Evolutionary conservation across 208 protist species (phyloP).

Genomic region (Borovskyia barvae): DNA sequence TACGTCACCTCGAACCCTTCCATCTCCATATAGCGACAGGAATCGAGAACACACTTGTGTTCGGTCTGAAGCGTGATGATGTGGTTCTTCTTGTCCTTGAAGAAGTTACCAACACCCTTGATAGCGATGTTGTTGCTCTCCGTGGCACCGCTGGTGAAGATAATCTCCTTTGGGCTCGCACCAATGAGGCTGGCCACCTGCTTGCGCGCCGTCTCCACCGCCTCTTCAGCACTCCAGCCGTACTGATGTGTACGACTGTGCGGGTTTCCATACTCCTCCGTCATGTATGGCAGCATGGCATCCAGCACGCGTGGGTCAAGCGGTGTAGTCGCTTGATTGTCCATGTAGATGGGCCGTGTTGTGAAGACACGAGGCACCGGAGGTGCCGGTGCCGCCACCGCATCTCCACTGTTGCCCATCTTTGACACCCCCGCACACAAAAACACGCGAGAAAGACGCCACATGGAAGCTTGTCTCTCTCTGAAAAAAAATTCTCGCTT

Average conservation of each 20-base stretch:
- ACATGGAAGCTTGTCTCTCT: slow-evolving; percentile 24
- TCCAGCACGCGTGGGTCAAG: slow-evolving; percentile 98
- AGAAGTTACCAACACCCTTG: slow-evolving; percentile 98
- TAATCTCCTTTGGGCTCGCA: slow-evolving; percentile 96
- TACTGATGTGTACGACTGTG: slow-evolving; percentile 98
- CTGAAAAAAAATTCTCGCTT: no score
- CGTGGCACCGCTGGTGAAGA: slow-evolving; percentile 99
- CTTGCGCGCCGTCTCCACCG: slow-evolving; percentile 94
- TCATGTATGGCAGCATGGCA: slow-evolving; percentile 98
- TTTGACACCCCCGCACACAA: slow-evolving; percentile 4
- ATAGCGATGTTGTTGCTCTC: slow-evolving; percentile 99
- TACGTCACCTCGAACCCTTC: slow-evolving; percentile 97
- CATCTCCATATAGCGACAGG: slow-evolving; percentile 96
- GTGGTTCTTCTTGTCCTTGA: slow-evolving; percentile 97
- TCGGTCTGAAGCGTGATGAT: slow-evolving; percentile 98
- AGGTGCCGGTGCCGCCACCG: neutral
- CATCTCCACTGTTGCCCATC: neutral
- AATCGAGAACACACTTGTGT: slow-evolving; percentile 99
- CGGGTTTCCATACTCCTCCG: slow-evolving; percentile 98
- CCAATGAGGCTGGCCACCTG: slow-evolving; percentile 93
- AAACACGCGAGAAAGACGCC: slow-evolving; percentile 37
- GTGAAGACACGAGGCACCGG: neutral
- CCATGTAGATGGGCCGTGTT: slow-evolving; percentile 93
- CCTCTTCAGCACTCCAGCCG: slow-evolving; percentile 95
- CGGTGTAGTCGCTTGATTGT: slow-evolving; percentile 95